Conservation (phyloP, 2,329 filamentous ascomycete species). For the Aspergillus fijiensis region DNA sequence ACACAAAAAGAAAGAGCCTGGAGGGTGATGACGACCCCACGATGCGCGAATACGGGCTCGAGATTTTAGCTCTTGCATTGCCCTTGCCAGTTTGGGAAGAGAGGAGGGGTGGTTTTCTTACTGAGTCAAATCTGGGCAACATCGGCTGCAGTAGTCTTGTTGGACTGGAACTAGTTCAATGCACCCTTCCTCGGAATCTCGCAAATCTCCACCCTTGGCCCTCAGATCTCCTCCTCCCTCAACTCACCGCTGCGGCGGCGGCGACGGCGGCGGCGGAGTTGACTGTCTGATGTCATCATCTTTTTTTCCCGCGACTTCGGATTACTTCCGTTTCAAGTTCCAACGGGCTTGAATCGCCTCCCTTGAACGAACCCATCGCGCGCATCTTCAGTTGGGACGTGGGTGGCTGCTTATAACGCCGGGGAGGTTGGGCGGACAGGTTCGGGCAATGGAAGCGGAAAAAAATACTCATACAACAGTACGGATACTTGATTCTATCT, state of each 20-base stretch:
- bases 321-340: neutral
- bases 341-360: neutral
- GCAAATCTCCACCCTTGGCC: conserved; percentile 1
- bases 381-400: neutral
- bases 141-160: neutral
- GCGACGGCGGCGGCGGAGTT: neutral
- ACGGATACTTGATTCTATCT: neutral
- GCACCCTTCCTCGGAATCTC: neutral
- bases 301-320: neutral
- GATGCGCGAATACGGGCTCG: neutral
- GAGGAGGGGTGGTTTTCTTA: neutral
- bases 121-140: neutral
- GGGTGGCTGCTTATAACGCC: neutral
- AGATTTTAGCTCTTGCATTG: neutral
- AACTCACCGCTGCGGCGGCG: conserved; percentile 2
- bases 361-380: neutral
- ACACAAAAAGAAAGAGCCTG: neutral
- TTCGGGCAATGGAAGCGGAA: neutral
- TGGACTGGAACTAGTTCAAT: neutral
- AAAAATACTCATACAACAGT: neutral
- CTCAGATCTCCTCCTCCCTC: conserved; percentile 5
- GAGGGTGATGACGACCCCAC: neutral
- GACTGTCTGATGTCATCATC: conserved; percentile 17
- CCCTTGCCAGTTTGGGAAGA: neutral
- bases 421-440: neutral